Percentiles rank a stretch among this genome's conserved stretches.
Evolutionary conservation across 306 rosid genomes (phyloP).

Genomic region (Morella rubra): DNA sequence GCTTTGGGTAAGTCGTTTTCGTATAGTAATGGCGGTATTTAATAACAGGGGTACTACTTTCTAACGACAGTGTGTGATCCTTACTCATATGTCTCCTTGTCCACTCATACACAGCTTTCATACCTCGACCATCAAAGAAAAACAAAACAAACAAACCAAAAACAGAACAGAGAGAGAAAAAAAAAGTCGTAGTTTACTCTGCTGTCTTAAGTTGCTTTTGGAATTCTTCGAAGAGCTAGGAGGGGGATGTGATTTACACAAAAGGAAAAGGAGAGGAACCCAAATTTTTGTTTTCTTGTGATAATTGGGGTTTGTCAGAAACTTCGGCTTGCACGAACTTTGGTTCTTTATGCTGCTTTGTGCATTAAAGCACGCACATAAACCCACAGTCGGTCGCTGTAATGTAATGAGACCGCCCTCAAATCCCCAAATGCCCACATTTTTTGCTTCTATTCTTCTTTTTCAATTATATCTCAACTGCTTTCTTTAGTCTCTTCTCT

Average conservation of each 20-base stretch:
- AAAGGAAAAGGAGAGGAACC: constrained; percentile 1
- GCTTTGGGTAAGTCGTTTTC: constrained; percentile 41
- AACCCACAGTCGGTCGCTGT: background rate
- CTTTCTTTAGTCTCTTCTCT: constrained; percentile 44
- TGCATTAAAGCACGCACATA: constrained; percentile 31
- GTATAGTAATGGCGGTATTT: background rate
- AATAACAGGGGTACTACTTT: background rate
- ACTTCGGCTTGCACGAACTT: constrained; percentile 23
- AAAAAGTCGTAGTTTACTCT: too few species aligned
- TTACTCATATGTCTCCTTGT: constrained; percentile 21
- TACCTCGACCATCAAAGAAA: constrained; percentile 7
- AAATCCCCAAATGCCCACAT: constrained; percentile 24
- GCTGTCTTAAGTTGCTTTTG: constrained; percentile 8
- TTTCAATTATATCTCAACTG: constrained; percentile 39
- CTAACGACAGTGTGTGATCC: background rate
- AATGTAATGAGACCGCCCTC: constrained; percentile 29
- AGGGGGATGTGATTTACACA: constrained; percentile 19
- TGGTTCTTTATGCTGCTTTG: constrained; percentile 27
- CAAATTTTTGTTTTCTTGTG: too few species aligned
- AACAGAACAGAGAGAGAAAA: background rate
- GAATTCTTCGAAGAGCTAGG: constrained; percentile 9
- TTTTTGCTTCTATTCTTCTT: constrained; percentile 6
- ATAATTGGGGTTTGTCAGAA: constrained; percentile 21
- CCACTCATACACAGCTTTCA: constrained; percentile 23
- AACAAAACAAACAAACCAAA: background rate